Base-by-base conservation (phyloP, 257 asterid genomes). In the Sherardia arvensis region DNA sequence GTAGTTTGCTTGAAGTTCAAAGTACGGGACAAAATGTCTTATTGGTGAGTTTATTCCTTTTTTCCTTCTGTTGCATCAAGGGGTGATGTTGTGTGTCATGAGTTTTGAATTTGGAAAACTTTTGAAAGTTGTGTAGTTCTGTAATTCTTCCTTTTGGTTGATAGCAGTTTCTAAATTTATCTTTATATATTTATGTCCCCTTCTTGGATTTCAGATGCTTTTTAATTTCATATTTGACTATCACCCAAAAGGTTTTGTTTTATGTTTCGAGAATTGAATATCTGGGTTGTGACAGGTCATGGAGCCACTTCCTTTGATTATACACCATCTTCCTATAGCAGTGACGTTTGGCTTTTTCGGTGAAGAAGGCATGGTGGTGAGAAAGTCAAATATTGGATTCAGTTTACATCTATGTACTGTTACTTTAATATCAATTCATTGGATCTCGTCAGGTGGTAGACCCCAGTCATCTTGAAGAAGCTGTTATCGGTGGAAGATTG, bases 281-380 rank as follows among this genome's bases (percentile, higher is more conserved):
- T 62, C 11, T 34, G 43, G 43, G 43, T 34, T 34, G 9, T 87
- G 84, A 68, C 94, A 90, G 99, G 95, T 81, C 73, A 81, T 76
- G 78, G 96, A 93, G 67, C 96, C 99, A 30, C 84, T 90, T 68
- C 96, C 99, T 34, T 74, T 93, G 87, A 87, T 79, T 71, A 79
- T 93, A 36, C 99, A 93, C 74, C 99, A 93, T 77, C 94, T 93
- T 59, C 99, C 99, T 69, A 66, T 93, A 66, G 96, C 99, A 64
- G 77, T 93, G 59, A 84, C 97, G 68, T 90, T 89, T 74, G 99
- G 87, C 65, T 85, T 93, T 78, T 77, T 93, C 45, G 96, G 99
- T 27, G 69, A 69, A 1, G 97, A 90, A 78, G 69, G 73, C 73
- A 81, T 73, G 67, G 80, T 82, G 93, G 99, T 87, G 78, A 67